phyloP scores from a whole-genome alignment of 1,284 basidiomycete species.

The Bjerkandera adusta region DNA sequence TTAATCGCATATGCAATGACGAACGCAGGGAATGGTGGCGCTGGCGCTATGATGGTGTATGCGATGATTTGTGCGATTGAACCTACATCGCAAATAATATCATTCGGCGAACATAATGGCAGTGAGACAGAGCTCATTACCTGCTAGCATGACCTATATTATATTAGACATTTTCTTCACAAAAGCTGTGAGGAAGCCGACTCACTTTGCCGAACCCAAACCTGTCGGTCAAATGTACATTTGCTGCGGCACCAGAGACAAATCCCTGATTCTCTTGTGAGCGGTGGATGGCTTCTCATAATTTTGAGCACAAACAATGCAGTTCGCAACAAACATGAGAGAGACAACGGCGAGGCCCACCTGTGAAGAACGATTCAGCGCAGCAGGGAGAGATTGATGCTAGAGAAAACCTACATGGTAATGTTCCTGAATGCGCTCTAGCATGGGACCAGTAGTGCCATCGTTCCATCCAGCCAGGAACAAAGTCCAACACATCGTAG shows the following conservation, averaged over 20 bases:
- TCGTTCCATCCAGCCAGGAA: slow-evolving; percentile 62
- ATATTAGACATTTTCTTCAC: no score
- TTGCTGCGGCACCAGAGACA: slow-evolving; percentile 42
- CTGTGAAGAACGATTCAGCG: slow-evolving; percentile 27
- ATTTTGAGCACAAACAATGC: slow-evolving; percentile 36
- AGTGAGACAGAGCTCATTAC: no score
- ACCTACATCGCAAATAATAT: no score
- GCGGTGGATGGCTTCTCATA: not conserved
- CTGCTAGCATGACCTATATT: no score
- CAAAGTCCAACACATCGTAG: slow-evolving; percentile 37
- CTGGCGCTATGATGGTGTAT: slow-evolving; percentile 56
- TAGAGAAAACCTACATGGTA: slow-evolving; percentile 39
- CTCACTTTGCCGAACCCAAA: slow-evolving; percentile 56
- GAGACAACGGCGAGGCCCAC: slow-evolving; percentile 46
- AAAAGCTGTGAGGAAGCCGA: no score
- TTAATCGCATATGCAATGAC: slow-evolving; percentile 55
- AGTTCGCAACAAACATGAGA: slow-evolving; percentile 54
- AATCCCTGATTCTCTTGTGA: slow-evolving; percentile 38
- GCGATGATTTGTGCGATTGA: slow-evolving; percentile 37
- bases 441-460: slow-evolving; percentile 53
- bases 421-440: slow-evolving; percentile 53
- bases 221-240: slow-evolving; percentile 48
- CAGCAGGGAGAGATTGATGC: not conserved
- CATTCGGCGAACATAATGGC: no score
- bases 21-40: slow-evolving; percentile 63